phyloP scores from a whole-genome alignment of 805 yeast species.

The Kuraishia ogatae region DNA sequence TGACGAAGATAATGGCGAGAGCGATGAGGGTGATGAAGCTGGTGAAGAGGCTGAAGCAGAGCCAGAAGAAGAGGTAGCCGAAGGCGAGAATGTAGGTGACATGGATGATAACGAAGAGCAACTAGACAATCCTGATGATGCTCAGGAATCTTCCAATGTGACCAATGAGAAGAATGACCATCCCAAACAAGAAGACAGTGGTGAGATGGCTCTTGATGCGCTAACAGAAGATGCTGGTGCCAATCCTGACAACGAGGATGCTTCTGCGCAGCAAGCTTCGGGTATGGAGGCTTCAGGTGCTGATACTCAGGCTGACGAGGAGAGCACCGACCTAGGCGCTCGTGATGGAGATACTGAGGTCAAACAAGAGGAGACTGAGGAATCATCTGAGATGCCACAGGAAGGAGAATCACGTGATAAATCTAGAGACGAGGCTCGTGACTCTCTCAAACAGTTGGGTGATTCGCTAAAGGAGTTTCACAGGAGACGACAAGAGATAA shows the following conservation, averaged over 20 bases:
- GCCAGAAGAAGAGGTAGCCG: slow-evolving; percentile 17
- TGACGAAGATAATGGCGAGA: slow-evolving; percentile 14
- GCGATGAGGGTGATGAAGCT: slow-evolving; percentile 20
- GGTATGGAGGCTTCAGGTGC: slow-evolving; percentile 28
- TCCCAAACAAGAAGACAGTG: slow-evolving; percentile 22
- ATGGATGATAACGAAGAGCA: slow-evolving; percentile 18
- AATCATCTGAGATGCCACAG: slow-evolving; percentile 28
- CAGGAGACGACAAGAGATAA: slow-evolving; percentile 80
- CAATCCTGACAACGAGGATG: slow-evolving; percentile 15
- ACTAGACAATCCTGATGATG: slow-evolving; percentile 13
- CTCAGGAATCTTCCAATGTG: slow-evolving; percentile 14
- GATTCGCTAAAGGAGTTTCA: slow-evolving; percentile 89
- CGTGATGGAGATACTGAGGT: slow-evolving; percentile 38
- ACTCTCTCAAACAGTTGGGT: slow-evolving; percentile 81
- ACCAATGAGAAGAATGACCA: slow-evolving; percentile 23
- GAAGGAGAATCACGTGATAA: slow-evolving; percentile 36
- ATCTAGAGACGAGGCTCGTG: slow-evolving; percentile 60
- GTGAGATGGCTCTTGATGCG: slow-evolving; percentile 9
- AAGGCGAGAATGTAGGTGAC: slow-evolving; percentile 19
- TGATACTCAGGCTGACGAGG: slow-evolving; percentile 25
- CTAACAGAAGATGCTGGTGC: neutral
- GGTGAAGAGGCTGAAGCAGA: slow-evolving; percentile 17
- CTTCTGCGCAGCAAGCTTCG: slow-evolving; percentile 23
- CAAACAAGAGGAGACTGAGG: slow-evolving; percentile 28
- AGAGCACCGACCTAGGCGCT: slow-evolving; percentile 59